Conservation (phyloP, 2,329 filamentous ascomycete species). For the Bimuria novae-zelandiae region DNA sequence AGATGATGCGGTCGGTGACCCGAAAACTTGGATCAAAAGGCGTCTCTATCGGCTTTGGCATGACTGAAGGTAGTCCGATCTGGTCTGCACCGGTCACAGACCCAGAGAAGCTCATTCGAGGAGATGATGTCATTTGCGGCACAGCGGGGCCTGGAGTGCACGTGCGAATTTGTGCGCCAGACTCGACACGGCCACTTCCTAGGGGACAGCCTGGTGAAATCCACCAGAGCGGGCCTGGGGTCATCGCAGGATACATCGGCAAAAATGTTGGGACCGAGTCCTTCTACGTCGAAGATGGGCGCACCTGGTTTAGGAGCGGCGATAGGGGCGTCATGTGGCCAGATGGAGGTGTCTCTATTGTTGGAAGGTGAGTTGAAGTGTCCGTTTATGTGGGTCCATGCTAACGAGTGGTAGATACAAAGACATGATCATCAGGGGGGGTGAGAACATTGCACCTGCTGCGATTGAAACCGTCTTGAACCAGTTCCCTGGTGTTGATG, state of each 20-base stretch:
- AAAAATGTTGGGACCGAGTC: background rate
- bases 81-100: background rate
- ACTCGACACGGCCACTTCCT: background rate
- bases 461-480: slow-evolving; percentile 4
- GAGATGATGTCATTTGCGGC: background rate
- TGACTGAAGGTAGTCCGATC: slow-evolving; percentile 1
- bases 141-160: background rate
- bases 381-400: no score
- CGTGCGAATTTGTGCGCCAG: slow-evolving; percentile 4
- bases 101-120: slow-evolving; percentile 2
- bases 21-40: background rate
- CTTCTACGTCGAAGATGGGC: background rate
- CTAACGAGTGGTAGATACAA: background rate
- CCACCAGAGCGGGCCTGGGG: slow-evolving; percentile 1
- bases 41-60: slow-evolving; percentile 3
- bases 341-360: slow-evolving; percentile 3
- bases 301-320: background rate
- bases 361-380: background rate
- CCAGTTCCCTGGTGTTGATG: slow-evolving; percentile 4
- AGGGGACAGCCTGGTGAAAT: slow-evolving; percentile 2
- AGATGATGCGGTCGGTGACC: background rate
- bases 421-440: slow-evolving; percentile 5
- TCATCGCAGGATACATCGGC: background rate
- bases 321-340: slow-evolving; percentile 1
- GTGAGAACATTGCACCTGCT: slow-evolving; percentile 6